Percentiles rank a stretch among this genome's conserved stretches.
Conservation (phyloP, 108 stramenopile species). For the Cyclostephanos invisitatus region DNA sequence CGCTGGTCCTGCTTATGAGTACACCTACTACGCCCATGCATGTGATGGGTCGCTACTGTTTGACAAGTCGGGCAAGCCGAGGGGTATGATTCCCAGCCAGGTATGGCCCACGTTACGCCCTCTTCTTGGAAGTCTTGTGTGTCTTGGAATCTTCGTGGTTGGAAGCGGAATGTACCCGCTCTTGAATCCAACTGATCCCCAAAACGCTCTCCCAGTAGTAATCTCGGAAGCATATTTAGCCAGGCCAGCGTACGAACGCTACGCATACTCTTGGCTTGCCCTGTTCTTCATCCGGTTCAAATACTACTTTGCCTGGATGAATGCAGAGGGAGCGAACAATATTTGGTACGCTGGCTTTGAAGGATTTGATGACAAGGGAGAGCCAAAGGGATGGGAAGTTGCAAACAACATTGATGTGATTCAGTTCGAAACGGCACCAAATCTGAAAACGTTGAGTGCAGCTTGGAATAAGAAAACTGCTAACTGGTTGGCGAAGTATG, state of each 20-base stretch:
- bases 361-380: constrained; percentile 86
- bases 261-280: constrained; percentile 76
- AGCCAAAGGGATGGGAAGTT: constrained; percentile 85
- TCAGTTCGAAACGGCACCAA: constrained; percentile 89
- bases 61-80: constrained; percentile 69
- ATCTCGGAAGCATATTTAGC: constrained; percentile 62
- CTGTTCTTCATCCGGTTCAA: constrained; percentile 88
- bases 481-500: constrained; percentile 91
- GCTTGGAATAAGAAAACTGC: constrained; percentile 98
- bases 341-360: constrained; percentile 94
- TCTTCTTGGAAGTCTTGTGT: constrained; percentile 71
- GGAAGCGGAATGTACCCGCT: constrained; percentile 77
- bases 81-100: constrained; percentile 78
- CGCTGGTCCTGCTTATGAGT: constrained; percentile 92
- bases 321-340: constrained; percentile 89
- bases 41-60: constrained; percentile 80
- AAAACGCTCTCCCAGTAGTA: constrained; percentile 68
- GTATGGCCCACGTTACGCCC: constrained; percentile 74
- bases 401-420: constrained; percentile 92
- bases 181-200: constrained; percentile 78
- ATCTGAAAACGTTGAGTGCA: constrained; percentile 76
- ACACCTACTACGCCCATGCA: constrained; percentile 67
- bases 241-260: constrained; percentile 67
- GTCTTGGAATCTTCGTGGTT: constrained; percentile 72
- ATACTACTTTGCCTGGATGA: constrained; percentile 99